Conservation (phyloP, 73 alveolate species). For the Symbiodinium pilosum region DNA sequence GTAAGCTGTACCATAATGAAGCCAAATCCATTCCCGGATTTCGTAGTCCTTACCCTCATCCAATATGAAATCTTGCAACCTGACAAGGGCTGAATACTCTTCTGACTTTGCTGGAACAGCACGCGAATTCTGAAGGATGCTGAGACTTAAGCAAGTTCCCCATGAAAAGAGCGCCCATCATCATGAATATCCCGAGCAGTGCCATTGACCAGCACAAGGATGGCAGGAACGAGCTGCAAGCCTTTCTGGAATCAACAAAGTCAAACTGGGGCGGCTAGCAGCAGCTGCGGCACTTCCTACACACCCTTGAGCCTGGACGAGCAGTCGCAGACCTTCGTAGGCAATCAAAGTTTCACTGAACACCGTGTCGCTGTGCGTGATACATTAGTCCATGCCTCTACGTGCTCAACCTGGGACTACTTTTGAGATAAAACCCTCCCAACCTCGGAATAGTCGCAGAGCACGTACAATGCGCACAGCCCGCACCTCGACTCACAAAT, state of each 20-base stretch:
- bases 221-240: constrained; percentile 87
- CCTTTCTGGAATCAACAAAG: too few relatives aligned
- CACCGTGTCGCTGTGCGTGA: too few relatives aligned
- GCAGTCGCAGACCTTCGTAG: constrained; percentile 49
- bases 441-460: constrained; percentile 82
- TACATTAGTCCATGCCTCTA: too few relatives aligned
- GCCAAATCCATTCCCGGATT: constrained; percentile 48
- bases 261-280: not conserved
- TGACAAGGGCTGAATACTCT: not conserved
- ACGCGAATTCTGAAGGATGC: not conserved
- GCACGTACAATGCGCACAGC: constrained; percentile 76
- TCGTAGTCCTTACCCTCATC: not conserved
- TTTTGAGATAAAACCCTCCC: too few relatives aligned
- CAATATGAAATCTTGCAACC: constrained; percentile 71
- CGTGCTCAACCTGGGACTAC: not conserved
- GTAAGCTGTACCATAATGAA: constrained; percentile 78
- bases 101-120: not conserved
- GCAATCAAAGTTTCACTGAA: not conserved
- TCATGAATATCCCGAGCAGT: constrained; percentile 83
- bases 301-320: constrained; percentile 1
- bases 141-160: constrained; percentile 50
- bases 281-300: not conserved
- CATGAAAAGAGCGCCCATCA: constrained; percentile 90
- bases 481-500: constrained; percentile 13
- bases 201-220: constrained; percentile 78